These are phyloP conservation scores for Rhizopogon vinicolor DNA, from an alignment of 768 basidiomycete species.

Conservation along the genomic window DNA sequence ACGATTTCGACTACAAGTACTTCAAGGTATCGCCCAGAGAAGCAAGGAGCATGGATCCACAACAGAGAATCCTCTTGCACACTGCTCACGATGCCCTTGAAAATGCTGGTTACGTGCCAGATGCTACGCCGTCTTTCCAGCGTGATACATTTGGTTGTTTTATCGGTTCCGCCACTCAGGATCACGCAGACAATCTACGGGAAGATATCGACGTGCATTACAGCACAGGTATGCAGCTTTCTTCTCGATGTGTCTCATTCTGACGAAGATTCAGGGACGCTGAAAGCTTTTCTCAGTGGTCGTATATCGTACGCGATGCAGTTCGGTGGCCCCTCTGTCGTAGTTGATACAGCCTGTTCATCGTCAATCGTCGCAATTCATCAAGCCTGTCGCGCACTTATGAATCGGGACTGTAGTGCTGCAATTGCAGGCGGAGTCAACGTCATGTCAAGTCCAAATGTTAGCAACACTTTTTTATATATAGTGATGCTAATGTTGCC, in stretches of 20 bases:
- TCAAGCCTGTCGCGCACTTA: constrained; percentile 62
- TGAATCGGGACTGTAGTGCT: constrained; percentile 59
- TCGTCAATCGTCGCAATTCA: constrained; percentile 65
- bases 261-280: constrained; percentile 44
- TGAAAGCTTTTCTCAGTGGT: constrained; percentile 65
- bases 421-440: constrained; percentile 77
- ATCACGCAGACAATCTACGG: constrained; percentile 63
- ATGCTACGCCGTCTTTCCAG: constrained; percentile 44
- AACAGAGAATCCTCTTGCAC: constrained; percentile 65
- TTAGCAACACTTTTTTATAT: constrained; percentile 31
- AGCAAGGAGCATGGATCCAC: constrained; percentile 73
- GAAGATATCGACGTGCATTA: constrained; percentile 67
- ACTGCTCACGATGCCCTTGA: constrained; percentile 67
- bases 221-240: constrained; percentile 45
- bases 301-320: constrained; percentile 67
- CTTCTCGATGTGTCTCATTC: background rate
- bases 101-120: constrained; percentile 64
- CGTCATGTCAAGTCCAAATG: constrained; percentile 65
- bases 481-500: constrained; percentile 3
- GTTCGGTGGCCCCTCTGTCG: constrained; percentile 65
- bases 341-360: constrained; percentile 73
- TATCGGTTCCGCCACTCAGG: constrained; percentile 65
- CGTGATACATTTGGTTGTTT: constrained; percentile 60
- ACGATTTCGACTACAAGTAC: constrained; percentile 64
- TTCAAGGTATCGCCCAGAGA: constrained; percentile 74